These are phyloP conservation scores for Blastomyces parvus DNA, from an alignment of 2,329 filamentous ascomycete species.

Conservation along the genomic window DNA sequence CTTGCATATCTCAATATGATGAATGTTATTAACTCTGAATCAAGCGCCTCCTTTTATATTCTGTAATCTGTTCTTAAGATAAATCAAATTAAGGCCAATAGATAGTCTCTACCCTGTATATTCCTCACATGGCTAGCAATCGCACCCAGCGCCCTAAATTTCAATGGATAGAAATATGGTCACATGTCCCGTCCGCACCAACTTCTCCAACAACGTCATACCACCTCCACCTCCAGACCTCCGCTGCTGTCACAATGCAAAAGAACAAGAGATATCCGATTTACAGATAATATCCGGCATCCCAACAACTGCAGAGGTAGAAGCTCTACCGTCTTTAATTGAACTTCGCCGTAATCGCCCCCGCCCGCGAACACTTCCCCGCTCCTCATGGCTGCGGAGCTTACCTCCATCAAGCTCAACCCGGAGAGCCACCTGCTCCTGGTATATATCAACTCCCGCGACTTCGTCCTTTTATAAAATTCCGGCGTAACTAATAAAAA, in stretches of 20 bases:
- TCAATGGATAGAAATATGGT: too few relatives aligned
- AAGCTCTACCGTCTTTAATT: not conserved
- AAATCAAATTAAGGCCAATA: not conserved
- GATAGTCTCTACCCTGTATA: too few relatives aligned
- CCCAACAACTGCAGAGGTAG: not conserved
- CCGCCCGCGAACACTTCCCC: not conserved
- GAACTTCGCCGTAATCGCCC: not conserved
- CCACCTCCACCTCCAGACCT: not conserved
- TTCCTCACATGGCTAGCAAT: not conserved
- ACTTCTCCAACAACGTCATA: not conserved
- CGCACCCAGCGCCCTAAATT: not conserved
- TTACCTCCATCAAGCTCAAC: slow-evolving; percentile 41
- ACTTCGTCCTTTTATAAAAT: not conserved
- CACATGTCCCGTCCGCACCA: not conserved
- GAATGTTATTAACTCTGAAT: not conserved
- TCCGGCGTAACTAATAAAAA: not conserved
- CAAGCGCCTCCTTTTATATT: not conserved
- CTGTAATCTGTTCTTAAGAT: not conserved
- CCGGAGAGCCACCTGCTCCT: slow-evolving; percentile 42
- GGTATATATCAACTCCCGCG: slow-evolving; percentile 23
- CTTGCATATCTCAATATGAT: slow-evolving; percentile 3
- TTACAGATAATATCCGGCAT: not conserved
- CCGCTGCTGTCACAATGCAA: not conserved
- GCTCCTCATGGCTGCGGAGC: slow-evolving; percentile 33
- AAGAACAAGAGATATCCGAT: not conserved